A percentile compares a stretch with the other conserved stretches of the same genome.
These are phyloP conservation scores for Abrus precatorius DNA, from an alignment of 306 rosid species.

Conservation along the genomic window DNA sequence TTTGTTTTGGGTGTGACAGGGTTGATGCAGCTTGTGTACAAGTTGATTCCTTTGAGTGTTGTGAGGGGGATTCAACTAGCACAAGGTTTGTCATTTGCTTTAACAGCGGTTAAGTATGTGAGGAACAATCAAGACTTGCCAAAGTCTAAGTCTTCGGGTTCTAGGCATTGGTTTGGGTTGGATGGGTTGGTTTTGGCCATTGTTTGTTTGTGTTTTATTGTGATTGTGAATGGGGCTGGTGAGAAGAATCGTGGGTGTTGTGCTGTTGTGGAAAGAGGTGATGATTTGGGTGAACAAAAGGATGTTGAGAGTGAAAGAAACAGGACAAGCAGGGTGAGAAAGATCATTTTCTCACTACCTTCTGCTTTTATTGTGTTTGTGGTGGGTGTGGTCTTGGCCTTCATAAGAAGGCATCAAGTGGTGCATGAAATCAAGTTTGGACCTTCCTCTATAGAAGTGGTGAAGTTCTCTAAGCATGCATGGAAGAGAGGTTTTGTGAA, in stretches of 20 bases:
- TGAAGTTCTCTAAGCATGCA: constrained; percentile 39
- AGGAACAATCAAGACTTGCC: constrained; percentile 45
- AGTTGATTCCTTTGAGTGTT: constrained; percentile 41
- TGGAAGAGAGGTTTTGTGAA: constrained; percentile 49
- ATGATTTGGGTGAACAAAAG: constrained; percentile 22
- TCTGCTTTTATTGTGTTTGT: constrained; percentile 50
- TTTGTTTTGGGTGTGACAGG: constrained; percentile 46
- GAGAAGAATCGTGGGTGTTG: constrained; percentile 38
- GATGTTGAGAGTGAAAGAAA: neutral
- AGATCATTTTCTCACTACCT: constrained; percentile 48
- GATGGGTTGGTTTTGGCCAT: constrained; percentile 49
- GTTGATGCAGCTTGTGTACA: constrained; percentile 43
- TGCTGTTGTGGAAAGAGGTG: neutral
- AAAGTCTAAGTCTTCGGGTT: constrained; percentile 41
- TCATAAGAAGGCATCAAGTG: constrained; percentile 40
- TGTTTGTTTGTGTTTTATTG: constrained; percentile 47
- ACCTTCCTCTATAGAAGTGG: constrained; percentile 41
- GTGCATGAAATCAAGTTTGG: constrained; percentile 46
- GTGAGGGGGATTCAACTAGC: constrained; percentile 55
- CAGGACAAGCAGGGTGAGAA: constrained; percentile 31
- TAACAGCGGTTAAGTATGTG: constrained; percentile 45
- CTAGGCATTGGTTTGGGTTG: constrained; percentile 48
- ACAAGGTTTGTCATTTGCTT: constrained; percentile 50
- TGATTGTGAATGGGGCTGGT: constrained; percentile 49
- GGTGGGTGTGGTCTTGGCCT: constrained; percentile 44